Percentiles rank a stretch among this genome's conserved stretches.
Conservation (phyloP, 1,284 basidiomycete species). For the Sanghuangporus sanghuang region DNA sequence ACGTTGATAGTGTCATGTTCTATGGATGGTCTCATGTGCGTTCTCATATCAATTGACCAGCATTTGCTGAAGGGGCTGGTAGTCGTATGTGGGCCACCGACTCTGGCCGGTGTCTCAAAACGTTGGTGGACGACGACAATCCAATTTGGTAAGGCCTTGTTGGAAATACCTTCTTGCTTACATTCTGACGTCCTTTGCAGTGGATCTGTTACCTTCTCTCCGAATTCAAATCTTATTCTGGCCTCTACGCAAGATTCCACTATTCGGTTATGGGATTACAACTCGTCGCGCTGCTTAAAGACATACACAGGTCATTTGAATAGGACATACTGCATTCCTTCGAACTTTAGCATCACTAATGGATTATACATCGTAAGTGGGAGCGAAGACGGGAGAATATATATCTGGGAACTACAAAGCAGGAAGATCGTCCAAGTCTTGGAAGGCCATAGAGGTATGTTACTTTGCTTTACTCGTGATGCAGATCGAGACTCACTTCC, state of each 20-base stretch:
- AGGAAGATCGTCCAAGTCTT: conserved; percentile 70
- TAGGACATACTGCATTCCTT: conserved; percentile 69
- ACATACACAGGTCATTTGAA: conserved; percentile 85
- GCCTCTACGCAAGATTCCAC: conserved; percentile 90
- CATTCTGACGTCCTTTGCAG: conserved; percentile 33
- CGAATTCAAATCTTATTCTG: conserved; percentile 85
- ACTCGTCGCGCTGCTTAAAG: conserved; percentile 89
- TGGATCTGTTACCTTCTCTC: conserved; percentile 85
- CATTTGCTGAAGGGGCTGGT: conserved; percentile 13
- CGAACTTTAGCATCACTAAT: conserved; percentile 53
- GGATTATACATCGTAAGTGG: conserved; percentile 78
- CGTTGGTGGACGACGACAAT: conserved; percentile 93
- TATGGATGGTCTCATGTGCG: conserved; percentile 95
- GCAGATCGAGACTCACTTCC: conserved; percentile 14
- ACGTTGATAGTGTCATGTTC: conserved; percentile 90
- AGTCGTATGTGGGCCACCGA: conserved; percentile 97
- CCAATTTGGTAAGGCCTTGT: conserved; percentile 71
- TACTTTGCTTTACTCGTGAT: background rate
- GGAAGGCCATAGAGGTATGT: conserved; percentile 74
- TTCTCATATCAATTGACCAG: conserved; percentile 13
- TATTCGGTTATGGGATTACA: conserved; percentile 91
- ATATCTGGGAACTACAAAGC: conserved; percentile 89
- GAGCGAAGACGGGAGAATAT: conserved; percentile 85
- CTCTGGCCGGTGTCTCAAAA: conserved; percentile 96
- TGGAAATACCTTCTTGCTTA: conserved; percentile 6